phyloP scores from a whole-genome alignment of 1,284 basidiomycete genomes.

The Microbotryomycetes sp. region DNA sequence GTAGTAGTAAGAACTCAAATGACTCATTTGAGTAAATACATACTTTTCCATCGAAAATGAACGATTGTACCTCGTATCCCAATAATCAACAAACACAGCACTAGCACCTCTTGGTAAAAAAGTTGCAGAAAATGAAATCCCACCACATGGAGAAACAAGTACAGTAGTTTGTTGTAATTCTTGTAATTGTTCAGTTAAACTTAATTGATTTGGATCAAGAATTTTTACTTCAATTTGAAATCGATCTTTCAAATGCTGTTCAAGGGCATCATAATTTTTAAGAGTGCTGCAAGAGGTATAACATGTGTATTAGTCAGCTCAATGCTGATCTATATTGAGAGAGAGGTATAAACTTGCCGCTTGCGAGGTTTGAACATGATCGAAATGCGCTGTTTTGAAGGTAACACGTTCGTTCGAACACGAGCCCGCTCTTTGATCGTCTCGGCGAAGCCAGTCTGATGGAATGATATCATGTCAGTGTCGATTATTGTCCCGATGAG shows the following conservation, averaged over 20 bases:
- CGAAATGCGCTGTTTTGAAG: not conserved
- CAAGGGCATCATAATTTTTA: not conserved
- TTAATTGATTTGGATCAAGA: not conserved
- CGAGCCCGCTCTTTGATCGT: not conserved
- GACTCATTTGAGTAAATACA: not conserved
- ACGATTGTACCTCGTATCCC: not conserved
- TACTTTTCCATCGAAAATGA: not conserved
- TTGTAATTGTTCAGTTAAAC: not conserved
- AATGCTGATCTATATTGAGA: not conserved
- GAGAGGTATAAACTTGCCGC: not conserved
- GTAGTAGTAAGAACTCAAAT: constrained; percentile 4
- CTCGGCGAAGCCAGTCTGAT: not conserved
- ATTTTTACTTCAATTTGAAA: constrained; percentile 3
- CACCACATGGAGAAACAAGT: constrained; percentile 3
- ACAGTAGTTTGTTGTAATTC: not conserved
- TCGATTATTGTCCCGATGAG: not conserved
- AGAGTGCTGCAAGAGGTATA: constrained; percentile 1
- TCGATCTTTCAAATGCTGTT: not conserved
- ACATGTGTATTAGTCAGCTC: not conserved
- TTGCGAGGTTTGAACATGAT: not conserved
- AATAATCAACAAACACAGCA: not conserved
- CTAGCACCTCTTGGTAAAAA: not conserved
- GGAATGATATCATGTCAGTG: not conserved
- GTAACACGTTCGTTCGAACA: not conserved
- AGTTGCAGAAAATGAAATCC: not conserved